Base-by-base conservation (phyloP, 2,329 filamentous ascomycete species). In the Diaporthe amygdali region DNA sequence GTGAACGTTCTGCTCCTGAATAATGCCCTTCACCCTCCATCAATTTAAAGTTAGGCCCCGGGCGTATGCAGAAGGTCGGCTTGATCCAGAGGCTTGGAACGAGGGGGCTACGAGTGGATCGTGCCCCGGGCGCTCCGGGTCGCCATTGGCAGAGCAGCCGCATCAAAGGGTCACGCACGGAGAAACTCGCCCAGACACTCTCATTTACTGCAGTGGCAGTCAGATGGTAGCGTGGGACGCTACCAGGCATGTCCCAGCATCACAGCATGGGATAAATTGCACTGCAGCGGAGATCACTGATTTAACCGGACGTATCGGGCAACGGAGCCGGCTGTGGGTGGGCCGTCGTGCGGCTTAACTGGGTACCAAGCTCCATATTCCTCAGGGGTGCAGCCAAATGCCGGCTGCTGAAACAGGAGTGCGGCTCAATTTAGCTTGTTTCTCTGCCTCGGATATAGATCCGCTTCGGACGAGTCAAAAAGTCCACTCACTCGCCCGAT, bases 381-480 rank as follows among this genome's bases (percentile, higher is more conserved):
- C 44, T 37, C 59, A 64, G 59, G 59, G 59, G 44, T 47, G 20
- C 27, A n/a, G 17, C 44, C 41, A 47, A 49, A 64, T 64, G 22
- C 59, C 41, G 41, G 59, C 59, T 37, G 30, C 59, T 49, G 59
- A 64, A 64, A 64, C 59, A 64, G 44, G 59, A 49, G 59, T 41
- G 59, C 39, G 41, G 44, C 59, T 64, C 30, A 49, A 34, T 27
- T 64, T 64, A 64, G 41, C 47, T 49, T 27, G 59, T 30, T 64
- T 64, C 27, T 64, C 25, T 20, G 59, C 59, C 59, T 64, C 44
- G 59, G 44, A 49, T 64, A 47, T 20, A 49, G 41, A 49, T 25
- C 41, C 56, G 56, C 56, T 63, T 34, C 39, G 22, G 39, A 39
- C 5, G 27, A 25, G 9, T 39, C n/a, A 3, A 27, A 39, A 12